A percentile compares a stretch with the other conserved stretches of the same genome.
phyloP scores from a whole-genome alignment of 257 asterid species.

The Fraxinus anomala region DNA sequence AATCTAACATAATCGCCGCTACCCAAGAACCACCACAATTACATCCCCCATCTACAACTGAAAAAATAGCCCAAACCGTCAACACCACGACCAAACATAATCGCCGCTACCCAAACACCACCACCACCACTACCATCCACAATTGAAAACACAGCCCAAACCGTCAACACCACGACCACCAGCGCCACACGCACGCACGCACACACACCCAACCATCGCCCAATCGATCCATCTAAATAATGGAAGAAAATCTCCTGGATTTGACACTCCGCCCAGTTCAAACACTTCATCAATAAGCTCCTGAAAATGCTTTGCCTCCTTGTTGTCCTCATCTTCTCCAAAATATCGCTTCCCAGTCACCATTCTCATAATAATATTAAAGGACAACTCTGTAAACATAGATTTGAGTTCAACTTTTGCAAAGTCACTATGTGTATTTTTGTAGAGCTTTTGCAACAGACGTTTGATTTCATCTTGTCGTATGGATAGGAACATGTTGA shows the following conservation, averaged over 20 bases:
- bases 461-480: conserved; percentile 32
- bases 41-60: too few species aligned
- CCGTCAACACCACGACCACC: too few species aligned
- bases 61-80: too few species aligned
- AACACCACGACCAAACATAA: too few species aligned
- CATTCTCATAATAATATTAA: conserved; percentile 42
- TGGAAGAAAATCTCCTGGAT: conserved; percentile 37
- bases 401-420: conserved; percentile 32
- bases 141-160: too few species aligned
- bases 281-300: neutral
- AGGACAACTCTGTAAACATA: conserved; percentile 27
- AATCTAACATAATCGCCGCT: too few species aligned
- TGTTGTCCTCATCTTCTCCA: conserved; percentile 11
- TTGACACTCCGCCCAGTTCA: conserved; percentile 24
- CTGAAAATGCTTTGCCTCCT: neutral
- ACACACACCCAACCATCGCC: too few species aligned
- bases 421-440: neutral
- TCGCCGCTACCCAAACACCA: too few species aligned
- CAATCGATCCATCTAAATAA: conserved; percentile 38
- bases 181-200: too few species aligned
- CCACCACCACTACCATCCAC: too few species aligned
- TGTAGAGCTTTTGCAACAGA: conserved; percentile 13
- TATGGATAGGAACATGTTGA: conserved; percentile 28
- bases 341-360: conserved; percentile 36
- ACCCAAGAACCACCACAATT: too few species aligned